Conservation (phyloP, 495 filamentous ascomycete species). For the Ascodesmis nigricans region DNA sequence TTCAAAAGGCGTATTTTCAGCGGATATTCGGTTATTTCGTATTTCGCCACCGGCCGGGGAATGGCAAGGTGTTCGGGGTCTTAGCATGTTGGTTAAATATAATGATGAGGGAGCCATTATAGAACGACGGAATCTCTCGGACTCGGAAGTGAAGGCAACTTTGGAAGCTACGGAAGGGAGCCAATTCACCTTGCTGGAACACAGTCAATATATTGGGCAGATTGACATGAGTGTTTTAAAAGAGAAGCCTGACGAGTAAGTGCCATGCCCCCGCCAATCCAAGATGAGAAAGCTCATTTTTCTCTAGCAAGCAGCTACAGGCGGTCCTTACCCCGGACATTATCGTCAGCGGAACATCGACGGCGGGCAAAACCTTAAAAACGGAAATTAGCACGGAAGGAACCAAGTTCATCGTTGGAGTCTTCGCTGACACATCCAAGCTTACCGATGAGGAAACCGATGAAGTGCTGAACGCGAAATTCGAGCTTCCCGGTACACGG, state of each 20-base stretch:
- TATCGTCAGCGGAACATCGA: slow-evolving; percentile 31
- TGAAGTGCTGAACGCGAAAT: slow-evolving; percentile 27
- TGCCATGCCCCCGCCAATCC: neutral
- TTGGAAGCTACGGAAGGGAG: slow-evolving; percentile 14
- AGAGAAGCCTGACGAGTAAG: slow-evolving; percentile 18
- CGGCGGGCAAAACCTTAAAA: slow-evolving; percentile 26
- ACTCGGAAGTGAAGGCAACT: slow-evolving; percentile 29
- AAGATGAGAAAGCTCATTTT: slow-evolving; percentile 14
- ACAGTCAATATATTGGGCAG: slow-evolving; percentile 21
- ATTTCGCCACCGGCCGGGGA: slow-evolving; percentile 32
- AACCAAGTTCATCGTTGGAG: slow-evolving; percentile 45
- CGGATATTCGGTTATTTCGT: slow-evolving; percentile 47
- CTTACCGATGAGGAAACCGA: slow-evolving; percentile 24
- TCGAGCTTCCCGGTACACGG: slow-evolving; percentile 42
- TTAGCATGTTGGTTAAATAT: slow-evolving; percentile 2
- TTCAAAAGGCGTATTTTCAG: slow-evolving; percentile 41
- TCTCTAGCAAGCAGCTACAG: slow-evolving; percentile 30
- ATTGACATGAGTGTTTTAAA: slow-evolving; percentile 13
- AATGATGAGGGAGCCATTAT: slow-evolving; percentile 21
- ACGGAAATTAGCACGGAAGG: slow-evolving; percentile 42
- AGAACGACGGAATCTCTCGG: slow-evolving; percentile 35
- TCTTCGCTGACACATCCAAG: slow-evolving; percentile 33
- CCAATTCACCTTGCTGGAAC: slow-evolving; percentile 2
- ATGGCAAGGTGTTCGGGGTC: slow-evolving; percentile 33
- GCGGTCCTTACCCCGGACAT: slow-evolving; percentile 40